These are phyloP conservation scores for Lachnellula subtilissima DNA, from an alignment of 2,329 filamentous ascomycete species.

Conservation along the genomic window DNA sequence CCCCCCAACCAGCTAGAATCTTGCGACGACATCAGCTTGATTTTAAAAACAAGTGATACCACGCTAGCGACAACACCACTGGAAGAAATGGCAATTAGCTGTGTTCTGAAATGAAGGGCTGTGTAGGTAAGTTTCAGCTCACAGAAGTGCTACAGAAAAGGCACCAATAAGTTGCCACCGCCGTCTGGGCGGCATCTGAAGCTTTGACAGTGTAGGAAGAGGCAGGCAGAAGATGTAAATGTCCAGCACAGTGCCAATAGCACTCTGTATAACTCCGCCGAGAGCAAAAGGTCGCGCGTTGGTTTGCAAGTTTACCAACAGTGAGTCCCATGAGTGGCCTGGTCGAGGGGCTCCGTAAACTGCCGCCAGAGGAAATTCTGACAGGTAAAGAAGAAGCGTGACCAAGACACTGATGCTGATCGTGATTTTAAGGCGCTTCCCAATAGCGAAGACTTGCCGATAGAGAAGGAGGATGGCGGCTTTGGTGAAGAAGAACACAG, in stretches of 20 bases:
- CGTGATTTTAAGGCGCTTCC: background rate
- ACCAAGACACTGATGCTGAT: background rate
- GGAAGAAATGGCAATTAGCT: background rate
- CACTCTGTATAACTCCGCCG: background rate
- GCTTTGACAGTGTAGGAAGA: background rate
- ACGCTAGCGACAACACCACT: background rate
- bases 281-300: background rate
- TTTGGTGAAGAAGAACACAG: background rate
- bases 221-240: background rate
- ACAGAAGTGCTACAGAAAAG: background rate
- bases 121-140: background rate
- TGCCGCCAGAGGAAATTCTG: background rate
- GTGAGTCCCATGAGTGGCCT: background rate
- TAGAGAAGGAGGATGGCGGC: background rate
- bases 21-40: background rate
- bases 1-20: background rate
- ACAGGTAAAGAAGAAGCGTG: background rate
- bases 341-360: background rate
- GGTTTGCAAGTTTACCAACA: background rate
- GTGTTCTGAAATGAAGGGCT: background rate
- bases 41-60: background rate
- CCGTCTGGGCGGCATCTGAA: background rate
- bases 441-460: background rate
- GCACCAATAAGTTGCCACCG: background rate
- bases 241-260: background rate